Evolutionary conservation across 805 yeast species (phyloP).

Genomic region (Starmera quercuum): DNA sequence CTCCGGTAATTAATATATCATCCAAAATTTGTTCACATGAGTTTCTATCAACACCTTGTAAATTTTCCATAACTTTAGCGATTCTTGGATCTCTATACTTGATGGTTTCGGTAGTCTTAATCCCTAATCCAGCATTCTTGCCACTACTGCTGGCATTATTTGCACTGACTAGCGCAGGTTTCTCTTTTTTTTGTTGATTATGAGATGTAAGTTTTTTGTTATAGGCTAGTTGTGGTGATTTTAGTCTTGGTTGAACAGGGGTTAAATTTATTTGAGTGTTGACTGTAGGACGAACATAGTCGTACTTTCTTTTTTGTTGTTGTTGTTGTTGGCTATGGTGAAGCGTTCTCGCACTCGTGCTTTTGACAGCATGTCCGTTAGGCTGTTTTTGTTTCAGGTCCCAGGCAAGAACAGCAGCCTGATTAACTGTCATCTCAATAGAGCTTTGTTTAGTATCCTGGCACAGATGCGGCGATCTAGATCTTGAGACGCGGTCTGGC

Average conservation of each 20-base stretch:
- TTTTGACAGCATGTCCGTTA: background rate
- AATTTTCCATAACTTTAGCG: constrained; percentile 22
- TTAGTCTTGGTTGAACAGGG: constrained; percentile 1
- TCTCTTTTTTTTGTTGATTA: background rate
- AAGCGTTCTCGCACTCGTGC: background rate
- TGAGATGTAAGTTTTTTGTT: background rate
- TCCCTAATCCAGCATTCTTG: background rate
- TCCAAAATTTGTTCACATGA: constrained; percentile 81
- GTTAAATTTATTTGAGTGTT: constrained; percentile 20
- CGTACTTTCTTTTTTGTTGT: constrained; percentile 9
- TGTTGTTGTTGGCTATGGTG: constrained; percentile 8
- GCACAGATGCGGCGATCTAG: background rate
- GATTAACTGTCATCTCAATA: constrained; percentile 14
- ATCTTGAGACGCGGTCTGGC: background rate
- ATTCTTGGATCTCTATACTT: constrained; percentile 15
- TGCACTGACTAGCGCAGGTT: constrained; percentile 1
- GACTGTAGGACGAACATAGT: constrained; percentile 18
- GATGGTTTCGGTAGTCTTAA: background rate
- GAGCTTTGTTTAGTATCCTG: constrained; percentile 17
- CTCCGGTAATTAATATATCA: constrained; percentile 85
- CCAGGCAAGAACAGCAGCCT: constrained; percentile 21
- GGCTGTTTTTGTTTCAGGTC: constrained; percentile 7
- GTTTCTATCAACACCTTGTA: constrained; percentile 64
- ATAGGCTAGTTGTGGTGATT: background rate
- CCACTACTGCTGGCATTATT: background rate